These are phyloP conservation scores for Fusarium sp. DNA, from an alignment of 2,329 filamentous ascomycete genomes.

Conservation along the genomic window DNA sequence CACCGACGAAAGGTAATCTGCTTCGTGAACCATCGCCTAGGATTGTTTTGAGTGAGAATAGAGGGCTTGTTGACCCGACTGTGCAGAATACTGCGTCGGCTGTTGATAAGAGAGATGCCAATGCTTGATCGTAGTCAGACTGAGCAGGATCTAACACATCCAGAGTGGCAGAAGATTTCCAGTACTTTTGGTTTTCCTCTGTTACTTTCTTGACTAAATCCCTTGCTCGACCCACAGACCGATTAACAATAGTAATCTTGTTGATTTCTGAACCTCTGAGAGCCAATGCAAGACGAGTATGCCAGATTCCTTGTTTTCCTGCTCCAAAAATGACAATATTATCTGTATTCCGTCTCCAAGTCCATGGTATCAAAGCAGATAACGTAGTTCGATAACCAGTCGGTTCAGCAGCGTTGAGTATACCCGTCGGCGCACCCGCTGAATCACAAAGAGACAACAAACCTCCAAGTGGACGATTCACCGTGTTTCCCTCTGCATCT, in stretches of 20 bases:
- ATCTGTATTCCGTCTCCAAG: conserved; percentile 52
- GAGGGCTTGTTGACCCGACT: conserved; percentile 29
- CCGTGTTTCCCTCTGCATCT: background rate
- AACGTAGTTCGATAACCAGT: conserved; percentile 77
- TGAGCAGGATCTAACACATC: conserved; percentile 16
- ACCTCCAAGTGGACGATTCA: conserved; percentile 23
- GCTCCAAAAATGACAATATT: conserved; percentile 76
- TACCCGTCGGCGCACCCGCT: conserved; percentile 51
- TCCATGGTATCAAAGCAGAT: conserved; percentile 71
- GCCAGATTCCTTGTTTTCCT: conserved; percentile 79
- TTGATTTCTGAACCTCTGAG: conserved; percentile 53
- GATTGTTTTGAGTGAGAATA: conserved; percentile 20
- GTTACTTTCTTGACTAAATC: conserved; percentile 12
- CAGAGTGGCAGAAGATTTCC: conserved; percentile 25
- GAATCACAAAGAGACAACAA: conserved; percentile 33
- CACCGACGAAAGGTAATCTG: conserved; percentile 56
- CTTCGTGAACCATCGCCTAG: background rate
- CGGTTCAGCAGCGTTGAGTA: conserved; percentile 75
- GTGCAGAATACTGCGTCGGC: conserved; percentile 40
- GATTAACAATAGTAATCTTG: conserved; percentile 50
- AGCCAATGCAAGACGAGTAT: conserved; percentile 73
- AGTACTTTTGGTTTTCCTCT: conserved; percentile 31
- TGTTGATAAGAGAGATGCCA: conserved; percentile 3
- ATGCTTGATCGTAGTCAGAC: conserved; percentile 1
- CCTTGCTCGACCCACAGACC: conserved; percentile 24